These are phyloP conservation scores for Pseudoturritis turrita DNA, from an alignment of 345 rosid genomes.

Conservation along the genomic window DNA sequence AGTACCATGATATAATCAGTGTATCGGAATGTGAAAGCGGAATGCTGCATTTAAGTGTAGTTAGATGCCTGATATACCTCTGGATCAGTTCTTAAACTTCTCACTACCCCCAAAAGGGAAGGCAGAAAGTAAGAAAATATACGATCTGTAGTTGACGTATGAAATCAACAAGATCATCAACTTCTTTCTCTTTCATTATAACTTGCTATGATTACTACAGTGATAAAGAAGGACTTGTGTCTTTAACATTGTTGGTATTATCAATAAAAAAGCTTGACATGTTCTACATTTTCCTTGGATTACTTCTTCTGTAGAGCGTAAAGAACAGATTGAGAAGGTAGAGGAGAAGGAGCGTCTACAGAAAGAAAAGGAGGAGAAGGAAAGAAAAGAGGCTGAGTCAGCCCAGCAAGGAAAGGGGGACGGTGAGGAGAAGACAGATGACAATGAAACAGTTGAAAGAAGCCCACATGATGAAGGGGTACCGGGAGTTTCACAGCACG, in stretches of 20 bases:
- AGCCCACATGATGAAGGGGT: slow-evolving; percentile 20
- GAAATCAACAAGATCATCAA: background rate
- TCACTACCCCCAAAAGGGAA: background rate
- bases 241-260: background rate
- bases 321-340: slow-evolving; percentile 79
- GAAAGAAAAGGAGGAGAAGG: slow-evolving; percentile 77
- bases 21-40: background rate
- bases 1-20: background rate
- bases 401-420: slow-evolving; percentile 37
- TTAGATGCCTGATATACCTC: background rate
- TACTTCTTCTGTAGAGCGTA: slow-evolving; percentile 47
- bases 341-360: slow-evolving; percentile 72
- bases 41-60: background rate
- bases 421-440: slow-evolving; percentile 35
- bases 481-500: slow-evolving; percentile 20
- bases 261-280: background rate
- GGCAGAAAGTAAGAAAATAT: background rate
- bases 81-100: background rate
- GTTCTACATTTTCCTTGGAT: slow-evolving; percentile 7
- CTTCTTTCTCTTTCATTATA: background rate
- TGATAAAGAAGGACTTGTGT: background rate
- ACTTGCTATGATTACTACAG: background rate
- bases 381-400: slow-evolving; percentile 65
- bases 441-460: slow-evolving; percentile 30
- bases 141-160: background rate